Evolutionary conservation across 2,329 filamentous ascomycete genomes (phyloP), one percentile per base, ranked within the genome.

Genomic region (Verticillium nonalfalfae): DNA sequence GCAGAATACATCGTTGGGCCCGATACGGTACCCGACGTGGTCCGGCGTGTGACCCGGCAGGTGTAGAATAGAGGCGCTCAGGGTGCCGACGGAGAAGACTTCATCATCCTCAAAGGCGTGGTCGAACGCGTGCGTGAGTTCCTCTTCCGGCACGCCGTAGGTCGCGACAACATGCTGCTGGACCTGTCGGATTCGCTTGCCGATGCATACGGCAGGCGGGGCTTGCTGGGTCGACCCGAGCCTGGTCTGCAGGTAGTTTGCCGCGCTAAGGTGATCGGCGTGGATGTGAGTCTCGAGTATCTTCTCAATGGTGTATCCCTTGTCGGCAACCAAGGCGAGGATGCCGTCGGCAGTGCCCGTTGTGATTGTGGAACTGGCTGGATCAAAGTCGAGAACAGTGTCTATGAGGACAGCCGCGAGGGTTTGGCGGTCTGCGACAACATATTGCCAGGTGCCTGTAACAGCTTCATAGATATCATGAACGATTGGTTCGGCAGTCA

Each of bases 241-340:
- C 7, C 69, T 70, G 1, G 70, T 68, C 65, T 84, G 80, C 0
- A 87, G 75, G 68, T 85, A 86, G 33, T 74, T 74, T 0, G 83
- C 74, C 0, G 84, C 79, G 4, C 81, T 85, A 2, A 86, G 65
- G 63, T 86, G 82, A 62, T 85, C 81, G 35, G 81, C 81, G 63
- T 85, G 80, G 1, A 75, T 78, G 66, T 87, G 84, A 0, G 85
- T 86, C 65, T 87, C 84, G 9, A 87, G 75, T 40, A 87, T 81
- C 52, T 69, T 72, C 4, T 73, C 71, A 36, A 86, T 68, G 1
- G 65, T 75, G 66, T 84, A 85, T 2, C 72, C 71, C 1, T 79
- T 67, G 7, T 76, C 66, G 2, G 66, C 62, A n/a, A 82, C 66
- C 0, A 81, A 21, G 0, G 71, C 63, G 0, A 86, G 73, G 0